These are phyloP conservation scores for Schoenoplectus tabernaemontani DNA, from an alignment of 202 grass and related monocot species.

Conservation along the genomic window DNA sequence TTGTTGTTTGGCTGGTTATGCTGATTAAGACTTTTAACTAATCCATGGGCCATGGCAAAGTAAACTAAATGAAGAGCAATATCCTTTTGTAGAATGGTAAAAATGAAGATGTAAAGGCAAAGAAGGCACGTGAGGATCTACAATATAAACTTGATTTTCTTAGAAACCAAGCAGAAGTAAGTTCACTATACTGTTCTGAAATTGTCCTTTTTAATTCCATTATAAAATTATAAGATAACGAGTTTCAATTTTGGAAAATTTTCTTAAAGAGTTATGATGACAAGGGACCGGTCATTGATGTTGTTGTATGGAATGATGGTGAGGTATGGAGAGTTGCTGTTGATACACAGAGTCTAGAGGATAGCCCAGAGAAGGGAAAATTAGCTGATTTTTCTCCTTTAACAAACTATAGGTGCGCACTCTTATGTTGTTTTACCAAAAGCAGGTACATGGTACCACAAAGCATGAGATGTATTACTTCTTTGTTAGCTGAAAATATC, in stretches of 20 bases:
- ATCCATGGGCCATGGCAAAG: not conserved
- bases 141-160: conserved; percentile 84
- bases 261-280: conserved; percentile 71
- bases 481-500: not conserved
- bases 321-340: conserved; percentile 96
- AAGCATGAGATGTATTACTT: not conserved
- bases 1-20: not conserved
- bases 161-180: conserved; percentile 90
- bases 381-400: conserved; percentile 90
- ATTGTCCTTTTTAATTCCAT: not conserved
- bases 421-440: too few species aligned
- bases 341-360: conserved; percentile 78
- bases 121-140: conserved; percentile 68
- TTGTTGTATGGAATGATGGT: conserved; percentile 95
- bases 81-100: conserved; percentile 63
- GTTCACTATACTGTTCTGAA: conserved; percentile 12
- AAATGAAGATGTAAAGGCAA: conserved; percentile 50
- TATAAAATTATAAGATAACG: not conserved
- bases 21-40: not conserved
- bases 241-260: conserved; percentile 13
- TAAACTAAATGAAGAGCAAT: conserved; percentile 1
- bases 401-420: conserved; percentile 76
- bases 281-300: conserved; percentile 76
- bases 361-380: conserved; percentile 52
- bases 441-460: not conserved